Base-by-base conservation (phyloP, 495 filamentous ascomycete genomes). In the Podospora tetraspora region DNA sequence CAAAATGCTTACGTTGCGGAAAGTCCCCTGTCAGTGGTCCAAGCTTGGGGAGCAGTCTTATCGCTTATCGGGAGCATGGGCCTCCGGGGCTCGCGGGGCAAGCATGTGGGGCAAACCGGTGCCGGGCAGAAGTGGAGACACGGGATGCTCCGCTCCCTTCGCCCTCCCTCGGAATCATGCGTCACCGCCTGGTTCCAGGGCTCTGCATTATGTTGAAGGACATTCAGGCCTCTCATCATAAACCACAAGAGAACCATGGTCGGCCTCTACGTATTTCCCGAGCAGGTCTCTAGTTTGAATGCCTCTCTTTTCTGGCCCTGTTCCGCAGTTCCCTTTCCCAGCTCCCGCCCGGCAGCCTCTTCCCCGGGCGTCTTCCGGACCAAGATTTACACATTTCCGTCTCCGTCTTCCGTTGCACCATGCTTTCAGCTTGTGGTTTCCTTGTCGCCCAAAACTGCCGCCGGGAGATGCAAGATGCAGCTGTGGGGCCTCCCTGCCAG, bases 1-100 rank as follows among this genome's bases (percentile, higher is more conserved):
- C 72, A 73, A 78, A 74, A 76, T 71, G 77, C 76, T 79, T 79
- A 79, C 77, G 77, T 79, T 77, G 77, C 77, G 70, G 65, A 68
- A 76, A 78, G 63, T 69, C 69, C 70, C 73, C 69, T 74, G 72
- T 68, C 65, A 52, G 7, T 34, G 59, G 59, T 56, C 30, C 29
- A 61, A 64, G 65, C 57, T 30, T 22, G 19, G 16, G 34, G 3
- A 8, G 32, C 13, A 19, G 12, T 11, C 30, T 23, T 52, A 52
- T 52, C 43, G 43, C 43, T 52, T 52, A 52, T 52, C 43, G 19
- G 32, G 43, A 52, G 43, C 43, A 52, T 52, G 43, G 43, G 43
- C 43, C 43, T n/a, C 16, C 43, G 43, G 3, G 34, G 6, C 11
- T n/a, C 16, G 43, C 43, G 43, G 43, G 43, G 43, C 6, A 43